phyloP scores from a whole-genome alignment of 805 yeast species.

The Candida sphagnicola region DNA sequence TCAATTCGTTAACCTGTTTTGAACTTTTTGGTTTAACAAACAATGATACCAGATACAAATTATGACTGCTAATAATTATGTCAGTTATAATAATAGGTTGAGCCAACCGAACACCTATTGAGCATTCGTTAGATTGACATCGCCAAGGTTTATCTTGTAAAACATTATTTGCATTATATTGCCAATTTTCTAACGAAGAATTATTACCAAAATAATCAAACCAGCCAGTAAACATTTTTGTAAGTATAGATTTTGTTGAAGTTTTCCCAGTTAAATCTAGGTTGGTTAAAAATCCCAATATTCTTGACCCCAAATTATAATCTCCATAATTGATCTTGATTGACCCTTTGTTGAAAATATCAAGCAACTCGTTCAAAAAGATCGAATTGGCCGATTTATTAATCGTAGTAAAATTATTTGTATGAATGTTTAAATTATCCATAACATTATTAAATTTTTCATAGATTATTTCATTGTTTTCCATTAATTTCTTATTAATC shows the following conservation, averaged over 20 bases:
- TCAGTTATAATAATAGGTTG: slow-evolving; percentile 33
- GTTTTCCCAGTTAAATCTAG: slow-evolving; percentile 11
- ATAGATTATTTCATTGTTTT: slow-evolving; percentile 20
- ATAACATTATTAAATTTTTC: slow-evolving; percentile 21
- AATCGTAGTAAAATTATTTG: slow-evolving; percentile 7
- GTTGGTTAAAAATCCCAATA: slow-evolving; percentile 36
- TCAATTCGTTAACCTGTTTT: slow-evolving; percentile 14
- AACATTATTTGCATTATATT: slow-evolving; percentile 36
- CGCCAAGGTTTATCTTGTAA: slow-evolving; percentile 32
- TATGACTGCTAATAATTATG: slow-evolving; percentile 20
- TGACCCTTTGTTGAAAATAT: slow-evolving; percentile 22
- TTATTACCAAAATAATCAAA: slow-evolving; percentile 27
- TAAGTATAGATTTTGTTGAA: slow-evolving; percentile 14
- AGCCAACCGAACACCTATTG: slow-evolving; percentile 33
- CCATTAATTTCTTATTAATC: slow-evolving; percentile 16
- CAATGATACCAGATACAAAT: slow-evolving; percentile 16
- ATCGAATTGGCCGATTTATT: slow-evolving; percentile 17
- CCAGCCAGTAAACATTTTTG: slow-evolving; percentile 37
- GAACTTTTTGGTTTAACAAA: slow-evolving; percentile 26
- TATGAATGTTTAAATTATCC: slow-evolving; percentile 16
- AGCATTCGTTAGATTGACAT: slow-evolving; percentile 24
- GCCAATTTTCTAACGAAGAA: slow-evolving; percentile 19
- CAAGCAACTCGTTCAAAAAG: slow-evolving; percentile 25
- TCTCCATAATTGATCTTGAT: slow-evolving; percentile 38
- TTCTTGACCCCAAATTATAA: slow-evolving; percentile 33